Evolutionary conservation across 1,284 basidiomycete species (phyloP), one percentile per base, ranked within the genome.

Genomic region (Ganoderma resinaceum): DNA sequence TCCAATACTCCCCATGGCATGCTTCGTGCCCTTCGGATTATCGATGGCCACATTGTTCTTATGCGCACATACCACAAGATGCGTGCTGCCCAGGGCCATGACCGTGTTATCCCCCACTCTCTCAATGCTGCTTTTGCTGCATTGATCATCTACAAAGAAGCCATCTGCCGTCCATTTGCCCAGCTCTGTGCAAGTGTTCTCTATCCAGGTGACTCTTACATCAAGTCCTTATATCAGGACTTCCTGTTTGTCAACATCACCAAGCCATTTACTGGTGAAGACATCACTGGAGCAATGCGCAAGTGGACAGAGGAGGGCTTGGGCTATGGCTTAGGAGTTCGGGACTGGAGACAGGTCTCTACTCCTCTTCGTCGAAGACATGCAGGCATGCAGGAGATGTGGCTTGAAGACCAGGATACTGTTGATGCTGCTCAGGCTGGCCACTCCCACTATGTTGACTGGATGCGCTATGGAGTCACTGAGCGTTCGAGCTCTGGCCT

Each of bases 11-110:
- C 38, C 3, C 18, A 3, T 37, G 66, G 66, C 8, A 62, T 62
- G 55, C 61, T 63, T 26, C 61, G 66, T 9, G 66, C 61, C 12
- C 31, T 67, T 1, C 61, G 66, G 0, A 59, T 67, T 35, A 67
- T 67, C n/a, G 66, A 33, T 40, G 26, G 23, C 26, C 61, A 63
- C n/a, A 29, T 58, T 1, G 66, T 31, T 3, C 31, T 67, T 16
- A 62, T 62, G 66, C 61, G 61, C 18, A 62, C 66, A 4, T 67
- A 67, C 57, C 66, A 67, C 33, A 67, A 67, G 57, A 62, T 67
- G 66, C 61, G 61, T 1, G 61, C 66, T 23, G 61, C 40, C 23
- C 31, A 29, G 3, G 66, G 66, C 38, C 31, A 37, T 8, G 66
- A 67, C 12, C 61, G 65, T 49, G 57, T 67, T 29, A 66, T 66